Evolutionary conservation across 768 basidiomycete species (phyloP).

Genomic region (Phylloporus sp.): DNA sequence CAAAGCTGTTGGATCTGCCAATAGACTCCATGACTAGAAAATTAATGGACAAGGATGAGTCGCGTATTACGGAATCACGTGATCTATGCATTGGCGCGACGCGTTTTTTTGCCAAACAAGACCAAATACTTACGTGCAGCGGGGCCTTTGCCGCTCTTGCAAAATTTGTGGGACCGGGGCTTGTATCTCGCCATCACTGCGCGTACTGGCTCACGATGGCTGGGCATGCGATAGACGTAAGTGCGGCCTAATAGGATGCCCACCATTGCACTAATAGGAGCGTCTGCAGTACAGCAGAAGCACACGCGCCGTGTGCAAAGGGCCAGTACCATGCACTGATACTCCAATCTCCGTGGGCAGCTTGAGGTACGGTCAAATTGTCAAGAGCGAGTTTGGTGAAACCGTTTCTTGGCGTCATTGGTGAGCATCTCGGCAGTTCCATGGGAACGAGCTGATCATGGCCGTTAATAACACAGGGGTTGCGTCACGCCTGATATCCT

Average conservation of each 20-base stretch:
- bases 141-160: neutral
- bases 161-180: neutral
- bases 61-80: constrained; percentile 20
- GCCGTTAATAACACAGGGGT: constrained; percentile 44
- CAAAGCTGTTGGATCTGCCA: constrained; percentile 29
- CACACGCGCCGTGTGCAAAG: constrained; percentile 64
- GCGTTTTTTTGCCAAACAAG: constrained; percentile 19
- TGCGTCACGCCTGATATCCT: constrained; percentile 65
- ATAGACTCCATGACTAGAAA: constrained; percentile 16
- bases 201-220: constrained; percentile 7
- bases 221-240: constrained; percentile 32
- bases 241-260: neutral
- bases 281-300: constrained; percentile 67
- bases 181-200: neutral
- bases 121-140: constrained; percentile 13
- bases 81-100: constrained; percentile 18
- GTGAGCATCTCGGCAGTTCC: constrained; percentile 34
- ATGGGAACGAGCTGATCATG: constrained; percentile 16
- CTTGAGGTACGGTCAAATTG: constrained; percentile 61
- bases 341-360: constrained; percentile 49
- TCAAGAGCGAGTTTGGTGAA: constrained; percentile 48
- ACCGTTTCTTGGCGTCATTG: constrained; percentile 76
- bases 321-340: constrained; percentile 56
- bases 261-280: constrained; percentile 5
- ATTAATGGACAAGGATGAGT: neutral